Evolutionary conservation across 306 rosid genomes (phyloP), one percentile per base, ranked within the genome.

Genomic region (Lotus japonicus): DNA sequence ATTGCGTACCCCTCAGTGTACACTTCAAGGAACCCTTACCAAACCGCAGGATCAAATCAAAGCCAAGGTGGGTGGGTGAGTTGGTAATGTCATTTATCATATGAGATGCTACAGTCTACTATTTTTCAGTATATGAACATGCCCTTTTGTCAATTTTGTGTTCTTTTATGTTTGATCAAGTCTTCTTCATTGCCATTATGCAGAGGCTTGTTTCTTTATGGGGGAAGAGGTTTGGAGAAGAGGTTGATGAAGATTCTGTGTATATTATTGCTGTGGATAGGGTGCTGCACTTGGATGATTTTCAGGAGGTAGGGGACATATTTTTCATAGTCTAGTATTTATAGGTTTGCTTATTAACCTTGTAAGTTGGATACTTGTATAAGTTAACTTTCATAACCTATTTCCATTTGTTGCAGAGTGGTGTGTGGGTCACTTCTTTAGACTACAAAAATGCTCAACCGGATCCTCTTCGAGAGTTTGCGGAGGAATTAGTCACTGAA

Each of bases 1-100:
- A 68, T 54, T 84, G 88, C 81, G 97, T 71, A 89, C 97, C 50
- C 88, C 96, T 66, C 98, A 92, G 46, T 89, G 98, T 73, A 92
- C 97, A 19, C 74, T 92, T 56, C 84, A 84, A 72, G 98, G 98
- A 42, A 83, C 75, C 71, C 82, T 92, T 28, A 82, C 70, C 71
- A 92, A 89, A 68, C 96, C 97, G 36, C 76, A 80, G 18, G 89
- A 88, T 68, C 62, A 72, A 14, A 74, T 1, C 57, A 16, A 60
- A 64, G 8, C 64, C 74, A 79, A 82, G 92, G 96, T 83, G 68
- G 4, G 38, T 64, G 28, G 31, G 31, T 26, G 31, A 13, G 44
- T 46, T 11, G 45, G 3, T 48, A 11, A 48, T 64, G 17, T 17
- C 11, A 46, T 5, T 64, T 48, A 11, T 48, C 42, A 8, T 7